These are phyloP conservation scores for Suillus weaverae DNA, from an alignment of 768 basidiomycete species.

Conservation along the genomic window DNA sequence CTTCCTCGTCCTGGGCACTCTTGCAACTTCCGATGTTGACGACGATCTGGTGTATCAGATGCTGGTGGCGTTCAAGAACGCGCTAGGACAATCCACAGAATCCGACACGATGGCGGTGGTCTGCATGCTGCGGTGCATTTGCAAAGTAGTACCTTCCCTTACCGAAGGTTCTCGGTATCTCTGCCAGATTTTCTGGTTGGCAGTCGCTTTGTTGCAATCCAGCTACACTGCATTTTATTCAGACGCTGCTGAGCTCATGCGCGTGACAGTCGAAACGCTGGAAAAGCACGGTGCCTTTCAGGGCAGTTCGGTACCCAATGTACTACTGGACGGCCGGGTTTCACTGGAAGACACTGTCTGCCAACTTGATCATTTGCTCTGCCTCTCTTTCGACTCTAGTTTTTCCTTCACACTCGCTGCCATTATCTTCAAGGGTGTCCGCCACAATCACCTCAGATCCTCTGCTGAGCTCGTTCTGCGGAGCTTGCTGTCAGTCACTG, in stretches of 20 bases:
- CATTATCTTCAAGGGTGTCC: slow-evolving; percentile 84
- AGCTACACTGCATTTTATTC: slow-evolving; percentile 69
- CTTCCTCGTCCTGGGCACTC: slow-evolving; percentile 78
- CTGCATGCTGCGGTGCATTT: slow-evolving; percentile 87
- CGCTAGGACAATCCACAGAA: slow-evolving; percentile 66
- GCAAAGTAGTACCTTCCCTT: slow-evolving; percentile 72
- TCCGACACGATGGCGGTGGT: slow-evolving; percentile 71
- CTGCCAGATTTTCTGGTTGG: slow-evolving; percentile 81
- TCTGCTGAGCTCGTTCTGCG: slow-evolving; percentile 62
- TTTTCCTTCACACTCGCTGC: slow-evolving; percentile 84
- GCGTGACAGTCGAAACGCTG: slow-evolving; percentile 64
- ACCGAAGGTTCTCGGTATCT: slow-evolving; percentile 70
- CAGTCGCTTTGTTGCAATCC: slow-evolving; percentile 78
- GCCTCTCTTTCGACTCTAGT: slow-evolving; percentile 73
- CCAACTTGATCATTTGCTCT: slow-evolving; percentile 71
- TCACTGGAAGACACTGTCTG: slow-evolving; percentile 65
- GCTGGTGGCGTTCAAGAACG: slow-evolving; percentile 79
- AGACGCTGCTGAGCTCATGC: slow-evolving; percentile 68
- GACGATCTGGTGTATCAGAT: slow-evolving; percentile 94
- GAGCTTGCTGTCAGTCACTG: slow-evolving; percentile 62
- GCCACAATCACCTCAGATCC: slow-evolving; percentile 62
- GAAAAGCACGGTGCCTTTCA: slow-evolving; percentile 59
- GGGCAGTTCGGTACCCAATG: slow-evolving; percentile 47
- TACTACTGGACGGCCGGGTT: slow-evolving; percentile 64
- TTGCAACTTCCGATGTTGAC: slow-evolving; percentile 84